Evolutionary conservation across 2,329 filamentous ascomycete species (phyloP).

Genomic region (Botrytis byssoidea): DNA sequence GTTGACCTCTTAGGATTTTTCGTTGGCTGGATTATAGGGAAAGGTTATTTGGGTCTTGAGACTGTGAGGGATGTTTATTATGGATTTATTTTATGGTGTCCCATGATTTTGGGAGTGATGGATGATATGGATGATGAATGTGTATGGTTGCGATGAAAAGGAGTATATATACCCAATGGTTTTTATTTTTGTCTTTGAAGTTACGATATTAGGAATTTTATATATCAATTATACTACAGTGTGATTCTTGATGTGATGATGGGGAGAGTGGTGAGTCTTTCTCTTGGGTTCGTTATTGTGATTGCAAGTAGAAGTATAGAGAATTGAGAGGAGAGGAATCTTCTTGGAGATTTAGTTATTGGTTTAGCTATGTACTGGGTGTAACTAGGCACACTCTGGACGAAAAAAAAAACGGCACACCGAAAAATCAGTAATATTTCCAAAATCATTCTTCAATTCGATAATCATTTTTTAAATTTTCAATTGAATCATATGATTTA

Average conservation of each 20-base stretch:
- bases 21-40: neutral
- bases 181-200: conserved; percentile 21
- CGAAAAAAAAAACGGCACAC: too few species aligned
- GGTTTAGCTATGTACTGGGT: neutral
- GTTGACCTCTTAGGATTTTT: neutral
- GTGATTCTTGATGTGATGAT: neutral
- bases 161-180: conserved; percentile 18
- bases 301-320: neutral
- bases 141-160: neutral
- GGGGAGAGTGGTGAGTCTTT: neutral
- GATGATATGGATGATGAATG: neutral
- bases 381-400: too few species aligned
- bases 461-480: too few species aligned
- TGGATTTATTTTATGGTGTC: neutral
- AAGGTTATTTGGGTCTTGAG: neutral
- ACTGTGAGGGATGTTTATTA: neutral
- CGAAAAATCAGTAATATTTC: too few species aligned
- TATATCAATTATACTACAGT: neutral
- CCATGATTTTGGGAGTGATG: conserved; percentile 2
- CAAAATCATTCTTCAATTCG: too few species aligned
- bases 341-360: neutral
- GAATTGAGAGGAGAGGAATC: neutral
- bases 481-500: too few species aligned
- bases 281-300: neutral
- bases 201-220: conserved; percentile 22